Conservation (phyloP, 2,329 filamentous ascomycete genomes). For the Colletotrichum lini region DNA sequence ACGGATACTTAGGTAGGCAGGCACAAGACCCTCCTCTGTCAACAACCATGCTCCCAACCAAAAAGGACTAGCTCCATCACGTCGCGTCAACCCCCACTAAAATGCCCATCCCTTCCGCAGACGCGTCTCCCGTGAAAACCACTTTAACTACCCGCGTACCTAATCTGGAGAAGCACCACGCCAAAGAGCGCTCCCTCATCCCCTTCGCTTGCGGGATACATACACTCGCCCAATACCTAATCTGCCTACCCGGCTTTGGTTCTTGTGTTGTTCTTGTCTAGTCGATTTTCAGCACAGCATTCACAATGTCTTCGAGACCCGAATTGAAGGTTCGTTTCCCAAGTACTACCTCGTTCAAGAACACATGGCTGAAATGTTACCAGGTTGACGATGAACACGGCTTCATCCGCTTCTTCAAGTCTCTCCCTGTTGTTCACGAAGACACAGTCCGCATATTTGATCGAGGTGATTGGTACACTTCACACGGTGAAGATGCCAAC, state of each 20-base stretch:
- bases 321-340: conserved; percentile 73
- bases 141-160: conserved; percentile 23
- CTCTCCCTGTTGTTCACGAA: conserved; percentile 78
- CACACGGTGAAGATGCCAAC: conserved; percentile 87
- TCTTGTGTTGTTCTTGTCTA: not conserved
- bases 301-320: conserved; percentile 78
- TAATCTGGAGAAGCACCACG: conserved; percentile 12
- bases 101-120: conserved; percentile 7
- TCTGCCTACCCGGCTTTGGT: not conserved
- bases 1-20: not conserved
- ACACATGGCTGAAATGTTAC: conserved; percentile 1
- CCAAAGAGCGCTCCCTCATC: not conserved
- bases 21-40: conserved; percentile 14
- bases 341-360: conserved; percentile 27
- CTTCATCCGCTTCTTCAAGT: conserved; percentile 97
- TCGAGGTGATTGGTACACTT: conserved; percentile 94
- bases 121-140: conserved; percentile 37
- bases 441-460: conserved; percentile 93
- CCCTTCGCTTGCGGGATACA: conserved; percentile 10
- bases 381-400: conserved; percentile 96
- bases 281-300: not conserved
- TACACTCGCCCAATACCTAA: not conserved
- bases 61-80: conserved; percentile 35
- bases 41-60: not conserved
- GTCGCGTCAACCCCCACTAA: conserved; percentile 37